phyloP scores from a whole-genome alignment of 768 basidiomycete genomes.

The Daedaleopsis sinensis region DNA sequence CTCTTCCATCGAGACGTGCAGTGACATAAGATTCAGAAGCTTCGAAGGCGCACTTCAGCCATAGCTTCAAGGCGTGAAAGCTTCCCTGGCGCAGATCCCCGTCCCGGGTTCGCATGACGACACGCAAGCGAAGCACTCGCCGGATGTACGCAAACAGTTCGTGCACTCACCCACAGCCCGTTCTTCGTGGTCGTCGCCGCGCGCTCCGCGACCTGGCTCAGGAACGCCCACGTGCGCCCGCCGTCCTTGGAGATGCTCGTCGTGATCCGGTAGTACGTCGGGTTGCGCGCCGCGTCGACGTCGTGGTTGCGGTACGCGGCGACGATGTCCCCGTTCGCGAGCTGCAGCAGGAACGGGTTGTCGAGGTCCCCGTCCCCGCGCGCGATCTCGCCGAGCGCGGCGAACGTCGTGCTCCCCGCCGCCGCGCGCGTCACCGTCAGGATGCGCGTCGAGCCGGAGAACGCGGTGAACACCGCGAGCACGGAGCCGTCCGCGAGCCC shows the following conservation, averaged over 20 bases:
- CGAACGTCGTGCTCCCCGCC: not conserved
- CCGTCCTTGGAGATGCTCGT: not conserved
- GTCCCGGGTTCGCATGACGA: no score
- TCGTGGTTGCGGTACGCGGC: conserved; percentile 7
- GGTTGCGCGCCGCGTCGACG: not conserved
- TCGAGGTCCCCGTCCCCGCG: conserved; percentile 1
- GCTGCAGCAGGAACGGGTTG: conserved; percentile 3
- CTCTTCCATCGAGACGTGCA: no score
- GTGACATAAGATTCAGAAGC: no score
- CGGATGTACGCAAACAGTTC: not conserved
- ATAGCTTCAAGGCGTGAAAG: no score
- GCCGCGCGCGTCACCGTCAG: not conserved
- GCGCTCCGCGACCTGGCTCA: conserved; percentile 1
- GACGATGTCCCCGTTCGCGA: conserved; percentile 3
- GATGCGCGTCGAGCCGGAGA: not conserved
- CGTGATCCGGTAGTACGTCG: conserved; percentile 1
- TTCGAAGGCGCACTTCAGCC: no score
- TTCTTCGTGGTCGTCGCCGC: conserved; percentile 1
- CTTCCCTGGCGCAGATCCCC: no score
- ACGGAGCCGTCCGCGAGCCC: not conserved
- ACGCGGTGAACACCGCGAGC: not conserved
- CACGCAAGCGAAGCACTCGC: no score
- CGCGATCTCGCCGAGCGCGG: not conserved
- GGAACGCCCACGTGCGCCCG: not conserved
- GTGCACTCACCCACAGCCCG: conserved; percentile 2